Base-by-base conservation (phyloP, 495 filamentous ascomycete species). In the Aspergillus haitiensis region DNA sequence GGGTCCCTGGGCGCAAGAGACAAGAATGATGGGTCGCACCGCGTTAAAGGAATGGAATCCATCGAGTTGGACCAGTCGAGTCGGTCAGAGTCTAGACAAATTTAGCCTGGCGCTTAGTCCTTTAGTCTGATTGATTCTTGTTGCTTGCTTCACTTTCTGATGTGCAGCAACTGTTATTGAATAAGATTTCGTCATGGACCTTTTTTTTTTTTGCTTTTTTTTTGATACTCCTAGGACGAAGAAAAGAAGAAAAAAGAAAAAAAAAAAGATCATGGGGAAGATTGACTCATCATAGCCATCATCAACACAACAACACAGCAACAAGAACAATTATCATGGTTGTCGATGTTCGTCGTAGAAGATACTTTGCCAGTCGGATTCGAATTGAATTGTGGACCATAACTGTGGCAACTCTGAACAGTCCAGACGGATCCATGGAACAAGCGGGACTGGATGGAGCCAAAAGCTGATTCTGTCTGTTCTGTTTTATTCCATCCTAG, bases 11-110 rank as follows among this genome's bases (percentile, higher is more conserved):
- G 21, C 21, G 44, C 44, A 21, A 15, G 5, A 18, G 44, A 47
- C 44, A 47, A 47, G 44, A 36, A 7, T 48, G 50, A 60, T 54
- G 58, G 58, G 51, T 60, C 51, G 58, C 58, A 60, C 58, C 2
- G 58, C 50, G 44, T 44, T 35, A 18, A 33, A 4, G 42, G 33
- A 40, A 54, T 9, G 44, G 15, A 54, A 54, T 40, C 50, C 40
- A 31, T 32, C 37, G 59, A 59, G 59, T 53, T 59, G 44, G 62
- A 67, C 60, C 65, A 63, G 62, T 67, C 65, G 62, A 63, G 62
- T 68, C 65, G 60, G 60, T 68, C 60, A 40, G 65, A 68, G 65
- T 65, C 65, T 65, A 68, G 65, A 65, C 62, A 52, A 18, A 27
- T 54, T 61, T 60, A 62, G 48, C 27, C 47, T 50, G 58, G 46